phyloP scores from a whole-genome alignment of 164 flowering plant species.

The Magnolia kwangsiensis region DNA sequence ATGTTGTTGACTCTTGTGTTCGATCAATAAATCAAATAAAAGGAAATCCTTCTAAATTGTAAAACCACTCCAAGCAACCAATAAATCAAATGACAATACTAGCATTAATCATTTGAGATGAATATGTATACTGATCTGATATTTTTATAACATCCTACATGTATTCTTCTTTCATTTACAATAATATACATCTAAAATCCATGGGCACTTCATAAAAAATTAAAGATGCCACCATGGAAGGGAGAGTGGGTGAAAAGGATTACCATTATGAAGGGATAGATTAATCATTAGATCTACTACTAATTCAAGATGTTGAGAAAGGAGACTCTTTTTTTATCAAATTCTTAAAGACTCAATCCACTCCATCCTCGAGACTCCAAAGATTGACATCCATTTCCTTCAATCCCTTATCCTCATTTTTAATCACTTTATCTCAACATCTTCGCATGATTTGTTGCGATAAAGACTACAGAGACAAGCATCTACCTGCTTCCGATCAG shows the following conservation, averaged over 20 bases:
- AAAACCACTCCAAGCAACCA: neutral
- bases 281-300: neutral
- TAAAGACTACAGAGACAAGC: constrained; percentile 15
- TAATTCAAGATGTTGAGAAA: constrained; percentile 26
- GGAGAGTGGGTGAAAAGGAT: neutral
- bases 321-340: constrained; percentile 53
- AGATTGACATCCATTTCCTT: constrained; percentile 45
- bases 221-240: neutral
- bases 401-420: constrained; percentile 25
- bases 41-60: no score
- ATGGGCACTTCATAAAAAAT: constrained; percentile 4
- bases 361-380: constrained; percentile 42
- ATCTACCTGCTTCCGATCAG: constrained; percentile 36
- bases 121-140: neutral
- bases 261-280: neutral
- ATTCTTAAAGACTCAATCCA: constrained; percentile 47
- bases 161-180: constrained; percentile 1
- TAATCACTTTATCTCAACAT: constrained; percentile 15
- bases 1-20: no score
- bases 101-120: neutral
- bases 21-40: no score
- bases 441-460: constrained; percentile 7
- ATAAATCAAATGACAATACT: neutral
- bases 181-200: neutral
- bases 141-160: neutral